Base-by-base conservation (phyloP, 148 eudicot species). In the Persicaria maculosa region DNA sequence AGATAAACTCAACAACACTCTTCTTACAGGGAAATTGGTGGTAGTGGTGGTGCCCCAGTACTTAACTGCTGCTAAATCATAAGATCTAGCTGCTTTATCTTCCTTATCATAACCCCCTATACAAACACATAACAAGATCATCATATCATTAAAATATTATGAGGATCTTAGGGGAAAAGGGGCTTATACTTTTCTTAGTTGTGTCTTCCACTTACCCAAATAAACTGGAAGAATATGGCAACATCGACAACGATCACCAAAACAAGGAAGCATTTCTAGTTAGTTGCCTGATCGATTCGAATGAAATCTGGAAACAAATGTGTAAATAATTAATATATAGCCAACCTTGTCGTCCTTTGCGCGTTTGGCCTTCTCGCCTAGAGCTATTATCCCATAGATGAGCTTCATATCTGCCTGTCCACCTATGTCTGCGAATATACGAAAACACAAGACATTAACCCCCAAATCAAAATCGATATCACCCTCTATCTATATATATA, bases 351-450 rank as follows among this genome's bases (percentile, higher is more conserved):
- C 96, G 86, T 72, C 98, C 98, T 76, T 94, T 94, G 5, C 98
- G 91, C 57, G 97, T 90, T 72, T 94, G 98, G 31, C 98, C 98
- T 85, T 94, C 98, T 83, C 98, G 85, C 79, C 96, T 87, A 76
- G 97, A 94, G 79, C 98, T 94, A 80, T 94, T 94, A 73, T 94
- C 98, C 98, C 98, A 94, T 22, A 94, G 81, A 88, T 94, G 98
- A 59, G 98, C 98, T 76, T 94, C 98, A 74, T 91, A 94, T 90
- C 98, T 85, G 54, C 98, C 98, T 0, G 98, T 94, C 98, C 98
- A 94, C 79, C 98, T 90, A 83, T 94, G 98, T 54, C 98, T 94
- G 79, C 44, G 78, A 10, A 69, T 61, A 68, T 73, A 68, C 25
- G n/a, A 16, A 43, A 1, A 17, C 45, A 74, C 0, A 44, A 4